Evolutionary conservation across 2,329 filamentous ascomycete genomes (phyloP).

Genomic region (Epicoccum nigrum): DNA sequence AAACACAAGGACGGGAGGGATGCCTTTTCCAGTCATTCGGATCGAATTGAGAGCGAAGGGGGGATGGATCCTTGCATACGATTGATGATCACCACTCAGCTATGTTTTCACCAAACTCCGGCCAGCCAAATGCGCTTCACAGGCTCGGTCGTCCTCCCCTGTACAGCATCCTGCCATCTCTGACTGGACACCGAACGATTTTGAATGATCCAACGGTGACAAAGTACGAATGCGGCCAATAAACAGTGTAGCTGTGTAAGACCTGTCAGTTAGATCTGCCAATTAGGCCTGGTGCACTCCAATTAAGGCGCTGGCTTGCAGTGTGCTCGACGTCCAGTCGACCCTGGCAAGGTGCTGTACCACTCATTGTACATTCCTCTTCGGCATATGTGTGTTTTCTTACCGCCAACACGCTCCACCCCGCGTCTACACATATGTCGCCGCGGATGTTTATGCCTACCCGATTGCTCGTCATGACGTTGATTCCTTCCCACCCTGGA

Average conservation of each 20-base stretch:
- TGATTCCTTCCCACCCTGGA: conserved; percentile 7
- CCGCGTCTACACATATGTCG: neutral
- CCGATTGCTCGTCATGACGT: neutral
- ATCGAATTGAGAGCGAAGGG: neutral
- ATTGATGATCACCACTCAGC: neutral
- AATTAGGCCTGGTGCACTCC: too few species aligned
- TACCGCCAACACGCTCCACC: neutral
- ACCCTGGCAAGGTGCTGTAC: too few species aligned
- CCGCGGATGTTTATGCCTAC: neutral
- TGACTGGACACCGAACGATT: too few species aligned
- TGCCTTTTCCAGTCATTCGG: neutral
- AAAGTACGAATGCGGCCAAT: too few species aligned
- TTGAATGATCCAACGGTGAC: too few species aligned
- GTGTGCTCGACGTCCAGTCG: too few species aligned
- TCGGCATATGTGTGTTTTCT: neutral
- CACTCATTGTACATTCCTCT: conserved; percentile 7
- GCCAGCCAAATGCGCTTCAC: too few species aligned
- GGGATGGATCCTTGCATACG: neutral
- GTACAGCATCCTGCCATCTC: too few species aligned
- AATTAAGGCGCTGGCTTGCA: too few species aligned
- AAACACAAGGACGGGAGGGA: neutral
- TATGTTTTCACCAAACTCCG: neutral
- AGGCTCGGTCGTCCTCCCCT: neutral
- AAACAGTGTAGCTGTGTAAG: too few species aligned
- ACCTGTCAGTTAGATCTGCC: too few species aligned